These are phyloP conservation scores for Pseudogymnoascus pannorum DNA, from an alignment of 2,329 filamentous ascomycete genomes.

Conservation along the genomic window DNA sequence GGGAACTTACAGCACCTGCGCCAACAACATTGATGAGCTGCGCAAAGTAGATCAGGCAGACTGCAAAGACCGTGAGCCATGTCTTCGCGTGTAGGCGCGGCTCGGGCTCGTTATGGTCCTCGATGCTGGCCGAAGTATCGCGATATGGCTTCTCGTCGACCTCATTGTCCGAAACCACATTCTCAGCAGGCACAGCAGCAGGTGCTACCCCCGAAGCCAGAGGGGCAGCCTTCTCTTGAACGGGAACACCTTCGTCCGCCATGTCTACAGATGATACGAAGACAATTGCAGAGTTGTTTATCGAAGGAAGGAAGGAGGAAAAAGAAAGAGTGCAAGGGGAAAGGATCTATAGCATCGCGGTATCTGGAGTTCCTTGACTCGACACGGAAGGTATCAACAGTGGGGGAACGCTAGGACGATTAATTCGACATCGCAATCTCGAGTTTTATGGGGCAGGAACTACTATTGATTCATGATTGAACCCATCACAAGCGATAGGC, in stretches of 20 bases:
- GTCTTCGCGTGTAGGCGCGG: slow-evolving; percentile 31
- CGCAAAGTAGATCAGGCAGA: slow-evolving; percentile 32
- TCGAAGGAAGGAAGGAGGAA: background rate
- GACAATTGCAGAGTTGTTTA: background rate
- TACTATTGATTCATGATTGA: background rate
- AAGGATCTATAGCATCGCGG: background rate
- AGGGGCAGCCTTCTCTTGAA: background rate
- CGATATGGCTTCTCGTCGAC: background rate
- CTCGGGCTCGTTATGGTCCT: slow-evolving; percentile 12
- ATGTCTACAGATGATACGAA: background rate
- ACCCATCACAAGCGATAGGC: background rate
- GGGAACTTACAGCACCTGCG: slow-evolving; percentile 12
- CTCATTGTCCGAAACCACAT: background rate
- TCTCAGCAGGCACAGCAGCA: background rate
- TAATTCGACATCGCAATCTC: background rate
- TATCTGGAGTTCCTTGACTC: background rate
- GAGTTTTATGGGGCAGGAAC: background rate
- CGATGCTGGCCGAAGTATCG: slow-evolving; percentile 9
- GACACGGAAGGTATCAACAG: background rate
- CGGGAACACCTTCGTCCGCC: background rate
- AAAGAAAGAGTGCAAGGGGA: background rate
- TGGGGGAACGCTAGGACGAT: background rate
- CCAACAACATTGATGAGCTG: slow-evolving; percentile 32
- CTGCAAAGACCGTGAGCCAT: slow-evolving; percentile 30
- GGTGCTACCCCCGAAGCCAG: background rate